Base-by-base conservation (phyloP, 2,329 filamentous ascomycete species). In the Microdochium bolleyi region DNA sequence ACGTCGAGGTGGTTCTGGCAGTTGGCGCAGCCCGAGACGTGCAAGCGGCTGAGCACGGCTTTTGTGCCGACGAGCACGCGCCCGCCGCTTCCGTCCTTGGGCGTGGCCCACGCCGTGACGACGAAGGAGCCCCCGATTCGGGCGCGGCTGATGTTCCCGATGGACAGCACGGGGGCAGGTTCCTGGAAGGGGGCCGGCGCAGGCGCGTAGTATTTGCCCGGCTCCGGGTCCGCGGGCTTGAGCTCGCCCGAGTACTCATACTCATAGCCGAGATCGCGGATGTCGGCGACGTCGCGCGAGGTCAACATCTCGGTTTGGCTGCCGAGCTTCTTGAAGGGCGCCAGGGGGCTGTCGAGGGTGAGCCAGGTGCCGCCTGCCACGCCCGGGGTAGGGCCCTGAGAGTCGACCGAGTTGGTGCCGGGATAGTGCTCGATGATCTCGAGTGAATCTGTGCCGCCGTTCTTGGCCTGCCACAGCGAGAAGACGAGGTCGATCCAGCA, bases 401-500 rank as follows among this genome's bases (percentile, higher is more conserved):
- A 24, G 49, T 57, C 56, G n/a, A 53, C 51, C 1, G 46, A 50
- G 49, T 52, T 54, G 25, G 53, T 58, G 24, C 58, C 57, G 0
- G 51, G 52, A 24, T 56, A 61, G 24, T 30, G 24, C 3, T 41
- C 14, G 2, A 30, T 27, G 25, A 59, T 53, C 7, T 52, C 53
- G 13, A 55, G 50, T 5, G 19, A 7, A 2, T 53, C 34, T 2
- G 49, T 52, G n/a, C 48, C 7, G 10, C n/a, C 24, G 37, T 63
- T 37, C 3, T 51, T 51, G 16, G 54, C 32, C 57, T 68, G 65
- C 65, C 65, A 67, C 5, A 48, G 49, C 63, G 64, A 65, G 52
- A 67, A 66, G 8, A 61, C 51, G 32, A 55, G 53, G 56, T 67
- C 64, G 48, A 67, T 55, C 51, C 64, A 67, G 54, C 53, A 58